Base-by-base conservation (phyloP, 768 basidiomycete genomes). In the Leccinellum albellum region DNA sequence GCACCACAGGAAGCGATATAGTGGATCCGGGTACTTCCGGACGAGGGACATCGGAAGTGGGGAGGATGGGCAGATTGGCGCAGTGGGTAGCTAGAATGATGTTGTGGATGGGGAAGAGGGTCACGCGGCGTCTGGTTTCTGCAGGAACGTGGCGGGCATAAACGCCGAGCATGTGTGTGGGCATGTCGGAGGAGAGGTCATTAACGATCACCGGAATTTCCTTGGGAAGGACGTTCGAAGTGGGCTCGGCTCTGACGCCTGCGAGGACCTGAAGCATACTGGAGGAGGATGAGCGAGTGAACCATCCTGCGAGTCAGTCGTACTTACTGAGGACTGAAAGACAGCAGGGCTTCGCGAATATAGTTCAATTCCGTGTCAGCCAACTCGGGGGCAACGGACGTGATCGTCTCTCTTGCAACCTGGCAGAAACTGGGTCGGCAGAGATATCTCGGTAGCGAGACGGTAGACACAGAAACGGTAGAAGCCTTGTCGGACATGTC, bases 1-100 rank as follows among this genome's bases (percentile, higher is more conserved):
- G 85, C 13, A 91, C 76, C 17, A 92, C 81, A 21, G 91, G 89
- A 5, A 92, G 26, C 1, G 62, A 58, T 0, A 70, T 31, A 2
- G 61, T 63, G 13, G 67, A 61, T 7, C 70, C 72, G 2, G 55
- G n/a, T 0, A 17, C 17, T 0, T 56, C 60, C 0, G 64, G 66
- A 28, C 53, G 37, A 9, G 15, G 15, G 10, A 72, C 53, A 8
- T 52, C 29, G 3, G 70, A 61, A 0, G 47, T 4, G 0, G 72
- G 64, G 0, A 70, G 58, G 8, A 62, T 21, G 2, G 68, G 68
- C n/a, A 74, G 57, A 48, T 70, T 68, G 13, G 74, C 51, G 28
- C 67, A 75, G 48, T 69, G 59, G 0, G 69, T 48, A 0, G 73
- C 73, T 1, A 75, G 66, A 3, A 78, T 64, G 33, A 77, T 68